These are phyloP conservation scores for Neurospora sp. DNA, from an alignment of 495 filamentous ascomycete genomes.

Conservation along the genomic window DNA sequence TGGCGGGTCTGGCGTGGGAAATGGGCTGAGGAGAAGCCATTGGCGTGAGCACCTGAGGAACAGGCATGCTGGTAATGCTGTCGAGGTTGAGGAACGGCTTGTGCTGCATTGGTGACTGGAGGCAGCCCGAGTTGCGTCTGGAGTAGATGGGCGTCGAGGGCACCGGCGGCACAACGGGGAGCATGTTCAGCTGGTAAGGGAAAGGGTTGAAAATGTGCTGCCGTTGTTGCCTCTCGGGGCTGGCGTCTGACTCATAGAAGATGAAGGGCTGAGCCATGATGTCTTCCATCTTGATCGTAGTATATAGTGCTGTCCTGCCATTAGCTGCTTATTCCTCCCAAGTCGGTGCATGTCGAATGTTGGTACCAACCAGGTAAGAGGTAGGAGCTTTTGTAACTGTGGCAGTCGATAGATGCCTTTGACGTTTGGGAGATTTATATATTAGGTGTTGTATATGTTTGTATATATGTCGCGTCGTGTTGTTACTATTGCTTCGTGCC, in stretches of 20 bases:
- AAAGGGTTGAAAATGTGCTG: constrained; percentile 73
- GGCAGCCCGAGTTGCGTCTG: constrained; percentile 54
- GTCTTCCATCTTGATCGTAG: constrained; percentile 29
- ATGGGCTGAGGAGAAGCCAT: constrained; percentile 70
- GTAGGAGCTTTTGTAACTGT: constrained; percentile 4
- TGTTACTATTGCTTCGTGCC: constrained; percentile 18
- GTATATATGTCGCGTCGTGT: constrained; percentile 36
- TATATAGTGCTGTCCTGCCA: not conserved
- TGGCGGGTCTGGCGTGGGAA: constrained; percentile 51
- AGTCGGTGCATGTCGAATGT: not conserved
- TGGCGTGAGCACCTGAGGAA: constrained; percentile 57
- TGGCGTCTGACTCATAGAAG: constrained; percentile 80
- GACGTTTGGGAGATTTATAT: constrained; percentile 19
- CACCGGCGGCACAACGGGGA: constrained; percentile 43
- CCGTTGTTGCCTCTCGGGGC: constrained; percentile 68
- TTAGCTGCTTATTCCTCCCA: constrained; percentile 11
- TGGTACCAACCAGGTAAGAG: constrained; percentile 19
- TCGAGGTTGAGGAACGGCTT: constrained; percentile 38
- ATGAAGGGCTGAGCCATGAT: constrained; percentile 69
- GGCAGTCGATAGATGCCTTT: constrained; percentile 11
- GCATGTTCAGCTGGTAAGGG: constrained; percentile 38
- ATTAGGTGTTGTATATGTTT: constrained; percentile 32
- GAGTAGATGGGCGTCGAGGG: constrained; percentile 66
- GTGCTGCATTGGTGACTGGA: constrained; percentile 49
- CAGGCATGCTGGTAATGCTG: constrained; percentile 25